Percentiles rank a stretch among this genome's conserved stretches.
phyloP scores from a whole-genome alignment of 345 rosid genomes.

The Eucalyptus marginata region DNA sequence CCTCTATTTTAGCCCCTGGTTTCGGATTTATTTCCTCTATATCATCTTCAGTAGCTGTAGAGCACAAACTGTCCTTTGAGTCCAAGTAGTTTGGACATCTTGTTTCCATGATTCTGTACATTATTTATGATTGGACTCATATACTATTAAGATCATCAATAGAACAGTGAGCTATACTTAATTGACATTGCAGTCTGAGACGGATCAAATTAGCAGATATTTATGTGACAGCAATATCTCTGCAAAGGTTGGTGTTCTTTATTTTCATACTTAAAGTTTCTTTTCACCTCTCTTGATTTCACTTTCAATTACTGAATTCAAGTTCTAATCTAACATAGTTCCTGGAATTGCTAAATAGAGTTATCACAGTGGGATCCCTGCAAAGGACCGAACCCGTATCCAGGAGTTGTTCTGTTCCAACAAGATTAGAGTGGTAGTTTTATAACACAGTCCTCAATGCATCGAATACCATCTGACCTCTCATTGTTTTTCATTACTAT shows the following conservation, averaged over 20 bases:
- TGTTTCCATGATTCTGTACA: not conserved
- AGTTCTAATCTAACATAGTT: slow-evolving; percentile 6
- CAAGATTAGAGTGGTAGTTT: slow-evolving; percentile 86
- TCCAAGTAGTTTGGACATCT: not conserved
- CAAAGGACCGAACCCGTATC: slow-evolving; percentile 62
- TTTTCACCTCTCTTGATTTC: not conserved
- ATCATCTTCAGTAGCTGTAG: not conserved
- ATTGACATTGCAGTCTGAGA: slow-evolving; percentile 56
- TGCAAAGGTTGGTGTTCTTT: slow-evolving; percentile 50
- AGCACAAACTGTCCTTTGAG: not conserved
- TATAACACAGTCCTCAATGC: not conserved
- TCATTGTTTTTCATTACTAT: not conserved
- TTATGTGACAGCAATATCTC: slow-evolving; percentile 63
- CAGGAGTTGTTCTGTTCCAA: slow-evolving; percentile 89
- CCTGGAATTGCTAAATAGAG: slow-evolving; percentile 34
- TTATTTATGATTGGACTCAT: not conserved
- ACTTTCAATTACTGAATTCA: not conserved
- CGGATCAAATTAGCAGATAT: slow-evolving; percentile 71
- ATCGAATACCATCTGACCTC: not conserved
- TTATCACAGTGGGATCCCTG: slow-evolving; percentile 77
- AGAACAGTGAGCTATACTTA: not conserved
- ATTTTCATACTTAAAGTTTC: not conserved
- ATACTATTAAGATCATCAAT: not conserved
- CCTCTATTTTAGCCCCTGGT: not conserved
- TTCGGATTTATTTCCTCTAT: not conserved